Conservation (phyloP, 1,284 basidiomycete species). For the Butyriboletus regius region DNA sequence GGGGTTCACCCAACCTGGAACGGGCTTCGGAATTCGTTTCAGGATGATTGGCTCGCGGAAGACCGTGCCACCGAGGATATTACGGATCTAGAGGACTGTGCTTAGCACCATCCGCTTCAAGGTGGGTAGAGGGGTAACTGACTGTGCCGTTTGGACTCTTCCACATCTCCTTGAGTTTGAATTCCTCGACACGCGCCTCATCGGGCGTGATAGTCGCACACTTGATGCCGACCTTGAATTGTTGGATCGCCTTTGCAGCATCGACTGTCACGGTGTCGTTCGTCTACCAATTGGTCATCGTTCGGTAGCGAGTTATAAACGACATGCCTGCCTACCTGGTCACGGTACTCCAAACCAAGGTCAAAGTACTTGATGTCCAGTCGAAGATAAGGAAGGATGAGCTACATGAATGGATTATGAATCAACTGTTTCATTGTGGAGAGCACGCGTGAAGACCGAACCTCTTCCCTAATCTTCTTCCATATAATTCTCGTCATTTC, state of each 20-base stretch:
- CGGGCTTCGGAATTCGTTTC: slow-evolving; percentile 80
- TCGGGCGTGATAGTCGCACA: slow-evolving; percentile 99
- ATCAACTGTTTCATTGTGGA: not conserved
- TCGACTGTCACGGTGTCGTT: slow-evolving; percentile 91
- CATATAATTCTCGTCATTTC: slow-evolving; percentile 98
- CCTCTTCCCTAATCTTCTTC: slow-evolving; percentile 97
- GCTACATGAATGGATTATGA: slow-evolving; percentile 40
- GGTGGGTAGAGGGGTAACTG: slow-evolving; percentile 27
- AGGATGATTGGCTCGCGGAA: slow-evolving; percentile 98
- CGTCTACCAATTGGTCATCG: slow-evolving; percentile 48
- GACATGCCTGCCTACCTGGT: slow-evolving; percentile 51
- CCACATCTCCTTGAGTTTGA: slow-evolving; percentile 98
- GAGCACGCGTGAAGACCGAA: slow-evolving; percentile 32
- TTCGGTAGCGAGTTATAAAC: not conserved
- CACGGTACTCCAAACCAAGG: slow-evolving; percentile 86
- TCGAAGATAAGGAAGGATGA: slow-evolving; percentile 91
- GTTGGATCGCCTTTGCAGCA: slow-evolving; percentile 83
- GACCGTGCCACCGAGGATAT: slow-evolving; percentile 94
- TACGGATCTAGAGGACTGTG: slow-evolving; percentile 62
- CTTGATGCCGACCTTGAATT: slow-evolving; percentile 88
- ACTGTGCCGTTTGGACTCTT: slow-evolving; percentile 90
- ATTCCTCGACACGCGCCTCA: slow-evolving; percentile 88
- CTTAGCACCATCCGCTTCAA: slow-evolving; percentile 5
- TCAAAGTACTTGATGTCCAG: slow-evolving; percentile 98
- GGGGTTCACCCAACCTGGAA: slow-evolving; percentile 95